Base-by-base conservation (phyloP, 768 basidiomycete species). In the Rickenella mellea region DNA sequence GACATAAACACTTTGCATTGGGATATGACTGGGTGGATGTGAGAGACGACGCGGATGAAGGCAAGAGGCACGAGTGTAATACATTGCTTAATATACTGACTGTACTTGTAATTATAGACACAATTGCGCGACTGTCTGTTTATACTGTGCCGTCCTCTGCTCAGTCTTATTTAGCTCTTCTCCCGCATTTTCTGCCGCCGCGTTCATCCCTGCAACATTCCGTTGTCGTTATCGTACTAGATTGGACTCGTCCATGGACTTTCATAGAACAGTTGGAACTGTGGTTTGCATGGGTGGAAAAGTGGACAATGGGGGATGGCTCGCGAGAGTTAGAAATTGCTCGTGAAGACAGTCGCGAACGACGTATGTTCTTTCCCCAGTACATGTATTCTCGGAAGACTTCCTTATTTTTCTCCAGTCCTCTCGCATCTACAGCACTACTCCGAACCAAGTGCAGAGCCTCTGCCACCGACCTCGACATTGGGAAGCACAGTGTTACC, bases 231-330 rank as follows among this genome's bases (percentile, higher is more conserved):
- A 84, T 98, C 51, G 78, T 82, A 0, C 66, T 99, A 8, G 94
- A 99, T 59, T 99, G 96, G 94, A 94, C 91, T 51, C 76, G 76
- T 49, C 94, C 94, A 1, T 93, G 89, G 79, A 76, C 80, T 1
- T 98, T 98, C 58, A 65, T 96, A 2, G 76, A 83, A 11, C 84
- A 97, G 53, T 63, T 99, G 8, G 68, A 85, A 47, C 73, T 65
- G 35, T 98, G 94, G 94, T 63, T 98, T 36, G 62, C 58, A 35
- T 92, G 91, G 87, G 70, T 96, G 5, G 88, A 94, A 54, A 61
- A 62, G 20, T 91, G 89, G 88, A 73, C 76, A 0, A 74, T 77
- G 42, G 78, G 78, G 2, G 84, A 88, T 47, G 67, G 64, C 0
- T 70, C 80, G 6, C 67, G 84, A 37, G 88, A 90, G 49, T 61